Evolutionary conservation across 306 rosid species (phyloP).

Genomic region (Notholithocarpus densiflorus): DNA sequence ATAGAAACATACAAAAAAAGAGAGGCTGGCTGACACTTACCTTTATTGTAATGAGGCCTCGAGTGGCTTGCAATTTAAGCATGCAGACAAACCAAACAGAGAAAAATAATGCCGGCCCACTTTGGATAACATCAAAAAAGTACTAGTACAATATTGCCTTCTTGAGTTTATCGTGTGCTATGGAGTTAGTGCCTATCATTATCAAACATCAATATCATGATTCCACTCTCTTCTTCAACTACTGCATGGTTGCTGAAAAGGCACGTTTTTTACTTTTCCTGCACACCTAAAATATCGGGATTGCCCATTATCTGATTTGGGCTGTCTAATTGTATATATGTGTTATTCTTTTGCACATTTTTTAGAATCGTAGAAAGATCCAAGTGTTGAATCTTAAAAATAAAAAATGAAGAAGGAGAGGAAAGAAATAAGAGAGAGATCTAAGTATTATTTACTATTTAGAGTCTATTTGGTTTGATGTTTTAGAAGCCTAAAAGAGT

Average conservation of each 20-base stretch:
- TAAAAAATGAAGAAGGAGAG: too few relatives aligned
- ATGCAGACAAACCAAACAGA: slow-evolving; percentile 2
- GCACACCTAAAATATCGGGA: background rate
- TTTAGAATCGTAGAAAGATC: background rate
- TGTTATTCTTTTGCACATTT: background rate
- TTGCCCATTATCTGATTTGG: background rate
- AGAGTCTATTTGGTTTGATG: rapidly evolving
- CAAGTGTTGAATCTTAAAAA: background rate
- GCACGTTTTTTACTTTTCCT: background rate
- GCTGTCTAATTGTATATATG: background rate
- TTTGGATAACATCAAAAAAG: background rate
- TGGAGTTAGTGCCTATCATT: slow-evolving; percentile 14
- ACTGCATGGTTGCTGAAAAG: too few relatives aligned
- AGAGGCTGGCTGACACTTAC: background rate
- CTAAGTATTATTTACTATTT: too few relatives aligned
- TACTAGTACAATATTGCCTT: background rate
- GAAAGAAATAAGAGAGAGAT: too few relatives aligned
- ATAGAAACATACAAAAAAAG: too few relatives aligned
- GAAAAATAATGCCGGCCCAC: slow-evolving; percentile 37
- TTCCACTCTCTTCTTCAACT: background rate
- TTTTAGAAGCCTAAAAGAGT: too few relatives aligned
- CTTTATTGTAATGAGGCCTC: background rate
- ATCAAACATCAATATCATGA: background rate
- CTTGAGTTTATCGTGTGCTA: background rate
- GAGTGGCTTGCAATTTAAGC: slow-evolving; percentile 50